phyloP scores from a whole-genome alignment of 805 yeast species.

The Henningerozyma blattae region DNA sequence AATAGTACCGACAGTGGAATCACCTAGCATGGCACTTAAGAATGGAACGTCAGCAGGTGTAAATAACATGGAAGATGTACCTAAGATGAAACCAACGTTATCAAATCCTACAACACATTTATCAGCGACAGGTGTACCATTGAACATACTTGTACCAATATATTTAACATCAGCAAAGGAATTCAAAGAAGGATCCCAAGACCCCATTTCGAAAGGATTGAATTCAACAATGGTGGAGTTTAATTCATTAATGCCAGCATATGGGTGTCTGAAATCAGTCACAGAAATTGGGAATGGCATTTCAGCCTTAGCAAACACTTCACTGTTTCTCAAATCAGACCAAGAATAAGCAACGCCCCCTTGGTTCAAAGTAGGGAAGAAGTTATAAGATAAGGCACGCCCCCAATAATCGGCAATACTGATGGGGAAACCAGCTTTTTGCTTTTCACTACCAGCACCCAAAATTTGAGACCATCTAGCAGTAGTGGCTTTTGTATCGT shows the following conservation, averaged over 20 bases:
- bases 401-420: constrained; percentile 78
- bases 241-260: constrained; percentile 39
- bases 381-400: constrained; percentile 59
- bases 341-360: constrained; percentile 56
- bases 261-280: constrained; percentile 56
- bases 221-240: constrained; percentile 64
- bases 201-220: constrained; percentile 66
- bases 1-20: neutral
- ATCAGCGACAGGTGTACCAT: constrained; percentile 42
- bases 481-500: constrained; percentile 39
- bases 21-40: neutral
- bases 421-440: constrained; percentile 53
- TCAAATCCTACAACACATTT: constrained; percentile 64
- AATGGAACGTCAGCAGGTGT: constrained; percentile 49
- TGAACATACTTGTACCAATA: constrained; percentile 50
- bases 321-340: constrained; percentile 46
- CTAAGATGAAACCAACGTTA: constrained; percentile 72
- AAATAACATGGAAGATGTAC: constrained; percentile 74
- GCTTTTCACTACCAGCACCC: constrained; percentile 40
- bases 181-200: constrained; percentile 72
- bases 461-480: constrained; percentile 40
- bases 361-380: constrained; percentile 47
- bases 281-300: constrained; percentile 69
- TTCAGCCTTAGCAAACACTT: constrained; percentile 45
- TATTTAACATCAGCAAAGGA: constrained; percentile 58